Percentiles rank a stretch among this genome's conserved stretches.
Evolutionary conservation across 441 rosid species (phyloP).

Genomic region (Brassica balearica): DNA sequence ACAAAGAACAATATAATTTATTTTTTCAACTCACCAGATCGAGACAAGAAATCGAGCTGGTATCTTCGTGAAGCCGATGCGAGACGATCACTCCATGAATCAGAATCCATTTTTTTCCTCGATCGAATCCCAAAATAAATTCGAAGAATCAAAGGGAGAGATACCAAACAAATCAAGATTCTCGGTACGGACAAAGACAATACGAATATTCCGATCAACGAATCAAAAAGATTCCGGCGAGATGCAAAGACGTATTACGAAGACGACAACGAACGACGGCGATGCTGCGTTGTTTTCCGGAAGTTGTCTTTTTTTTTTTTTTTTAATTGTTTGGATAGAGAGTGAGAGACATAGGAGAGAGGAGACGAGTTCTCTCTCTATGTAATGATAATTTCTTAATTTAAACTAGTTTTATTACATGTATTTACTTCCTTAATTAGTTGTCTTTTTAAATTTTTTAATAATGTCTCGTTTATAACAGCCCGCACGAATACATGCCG

Average conservation of each 20-base stretch:
- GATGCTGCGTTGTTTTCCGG: slow-evolving; percentile 1
- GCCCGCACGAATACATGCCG: not conserved
- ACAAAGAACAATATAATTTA: not conserved
- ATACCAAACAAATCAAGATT: not conserved
- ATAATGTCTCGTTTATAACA: not conserved
- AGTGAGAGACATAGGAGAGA: slow-evolving; percentile 9
- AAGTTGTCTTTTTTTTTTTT: not conserved
- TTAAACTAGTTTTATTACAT: not conserved
- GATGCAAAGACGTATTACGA: not conserved
- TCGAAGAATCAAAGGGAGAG: not conserved
- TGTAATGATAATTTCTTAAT: not conserved
- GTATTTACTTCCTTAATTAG: not conserved
- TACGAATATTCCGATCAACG: not conserved
- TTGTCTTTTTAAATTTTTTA: not conserved
- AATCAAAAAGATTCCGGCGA: not conserved
- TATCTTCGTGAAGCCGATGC: slow-evolving; percentile 83
- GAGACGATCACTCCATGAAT: slow-evolving; percentile 85
- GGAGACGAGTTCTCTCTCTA: not conserved
- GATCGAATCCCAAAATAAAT: not conserved
- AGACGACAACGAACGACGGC: not conserved
- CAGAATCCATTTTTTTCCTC: slow-evolving; percentile 63
- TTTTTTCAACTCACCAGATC: slow-evolving; percentile 62
- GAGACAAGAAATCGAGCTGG: slow-evolving; percentile 68
- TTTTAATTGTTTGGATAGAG: slow-evolving; percentile 8
- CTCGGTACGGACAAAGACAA: not conserved